Conservation (phyloP, 441 rosid genomes). For the Isatis lusitanica region DNA sequence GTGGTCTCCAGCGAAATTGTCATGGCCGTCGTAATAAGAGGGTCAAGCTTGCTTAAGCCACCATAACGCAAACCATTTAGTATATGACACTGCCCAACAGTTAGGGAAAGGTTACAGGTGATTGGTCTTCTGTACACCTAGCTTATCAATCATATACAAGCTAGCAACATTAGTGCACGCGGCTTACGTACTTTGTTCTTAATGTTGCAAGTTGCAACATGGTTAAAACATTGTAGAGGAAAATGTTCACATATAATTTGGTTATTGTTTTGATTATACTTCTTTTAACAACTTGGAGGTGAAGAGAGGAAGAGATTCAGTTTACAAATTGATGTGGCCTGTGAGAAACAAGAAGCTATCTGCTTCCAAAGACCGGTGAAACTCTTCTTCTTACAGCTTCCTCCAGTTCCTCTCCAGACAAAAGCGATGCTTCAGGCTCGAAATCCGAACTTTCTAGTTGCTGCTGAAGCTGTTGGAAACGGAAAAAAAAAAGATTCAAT, state of each 20-base stretch:
- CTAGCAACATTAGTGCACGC: not conserved
- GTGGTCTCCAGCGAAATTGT: not conserved
- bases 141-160: not conserved
- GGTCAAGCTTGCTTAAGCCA: not conserved
- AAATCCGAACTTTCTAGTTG: constrained; percentile 64
- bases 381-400: constrained; percentile 62
- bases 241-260: no score
- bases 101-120: not conserved
- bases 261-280: no score
- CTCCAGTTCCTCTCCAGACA: constrained; percentile 59
- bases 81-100: not conserved
- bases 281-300: no score
- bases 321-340: not conserved
- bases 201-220: no score
- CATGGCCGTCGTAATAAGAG: not conserved
- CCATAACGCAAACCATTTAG: not conserved
- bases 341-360: constrained; percentile 1
- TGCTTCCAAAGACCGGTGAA: constrained; percentile 55
- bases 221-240: no score
- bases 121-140: not conserved
- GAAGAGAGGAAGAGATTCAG: not conserved
- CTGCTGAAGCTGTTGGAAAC: constrained; percentile 49
- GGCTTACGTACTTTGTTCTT: not conserved
- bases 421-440: constrained; percentile 50
- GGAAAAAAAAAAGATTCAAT: not conserved